Percentiles rank a stretch among this genome's conserved stretches.
These are phyloP conservation scores for Micractinium sp. DNA, from an alignment of 139 green algal genomes.

Conservation along the genomic window DNA sequence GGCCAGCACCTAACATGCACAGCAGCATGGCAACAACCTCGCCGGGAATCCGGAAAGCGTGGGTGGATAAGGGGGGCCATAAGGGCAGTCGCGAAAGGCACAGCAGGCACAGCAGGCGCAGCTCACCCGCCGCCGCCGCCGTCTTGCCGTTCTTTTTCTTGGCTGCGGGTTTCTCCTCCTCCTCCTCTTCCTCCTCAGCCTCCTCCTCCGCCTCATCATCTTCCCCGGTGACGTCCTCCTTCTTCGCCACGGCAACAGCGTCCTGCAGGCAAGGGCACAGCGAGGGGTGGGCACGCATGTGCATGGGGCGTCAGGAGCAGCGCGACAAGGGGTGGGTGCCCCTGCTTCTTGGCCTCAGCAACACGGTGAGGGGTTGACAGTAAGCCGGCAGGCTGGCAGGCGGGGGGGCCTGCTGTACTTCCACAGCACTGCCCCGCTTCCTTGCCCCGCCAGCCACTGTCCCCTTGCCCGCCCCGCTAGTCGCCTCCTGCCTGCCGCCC, in stretches of 20 bases:
- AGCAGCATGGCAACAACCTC: neutral
- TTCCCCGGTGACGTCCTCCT: neutral
- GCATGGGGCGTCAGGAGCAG: neutral
- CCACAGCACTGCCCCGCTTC: no score
- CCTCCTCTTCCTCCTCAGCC: constrained; percentile 2
- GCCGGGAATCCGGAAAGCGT: no score
- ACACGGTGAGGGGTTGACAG: no score
- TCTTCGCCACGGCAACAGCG: constrained; percentile 10
- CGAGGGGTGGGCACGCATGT: neutral
- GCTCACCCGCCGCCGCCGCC: constrained; percentile 12
- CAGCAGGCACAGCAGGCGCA: neutral
- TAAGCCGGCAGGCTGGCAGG: neutral
- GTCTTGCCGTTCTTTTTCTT: neutral
- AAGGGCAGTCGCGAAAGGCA: neutral
- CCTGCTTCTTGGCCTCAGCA: no score
- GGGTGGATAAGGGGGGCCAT: no score
- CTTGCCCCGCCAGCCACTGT: no score
- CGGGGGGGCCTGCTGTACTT: no score
- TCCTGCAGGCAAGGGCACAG: no score
- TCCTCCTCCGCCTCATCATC: constrained; percentile 12
- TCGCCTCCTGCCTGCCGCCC: no score
- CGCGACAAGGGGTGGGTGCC: no score
- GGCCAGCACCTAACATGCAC: neutral
- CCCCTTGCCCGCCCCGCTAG: no score
- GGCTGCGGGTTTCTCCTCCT: neutral